Conservation (phyloP, 768 basidiomycete genomes). For the Auricularia heimuer region DNA sequence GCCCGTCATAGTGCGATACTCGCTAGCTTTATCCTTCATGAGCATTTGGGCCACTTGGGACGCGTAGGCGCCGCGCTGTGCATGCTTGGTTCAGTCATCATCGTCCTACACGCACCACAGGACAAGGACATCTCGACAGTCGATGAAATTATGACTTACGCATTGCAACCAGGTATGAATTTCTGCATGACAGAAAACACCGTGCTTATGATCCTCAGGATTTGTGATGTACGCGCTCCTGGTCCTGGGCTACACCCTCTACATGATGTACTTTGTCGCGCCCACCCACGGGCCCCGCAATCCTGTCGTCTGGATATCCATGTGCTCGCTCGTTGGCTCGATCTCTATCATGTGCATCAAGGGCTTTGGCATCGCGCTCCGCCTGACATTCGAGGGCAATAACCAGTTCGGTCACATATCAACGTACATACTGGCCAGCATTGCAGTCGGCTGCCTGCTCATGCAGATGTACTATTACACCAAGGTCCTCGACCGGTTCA, state of each 20-base stretch:
- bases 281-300: constrained; percentile 33
- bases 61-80: constrained; percentile 22
- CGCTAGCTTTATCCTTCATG: constrained; percentile 34
- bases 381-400: constrained; percentile 31
- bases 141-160: constrained; percentile 37
- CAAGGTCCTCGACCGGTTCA: constrained; percentile 35
- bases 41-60: constrained; percentile 26
- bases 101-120: constrained; percentile 39
- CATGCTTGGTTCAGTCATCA: constrained; percentile 32
- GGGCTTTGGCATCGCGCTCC: constrained; percentile 39
- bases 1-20: constrained; percentile 29
- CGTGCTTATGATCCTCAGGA: constrained; percentile 19
- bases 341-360: constrained; percentile 42
- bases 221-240: constrained; percentile 33
- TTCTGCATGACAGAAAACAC: constrained; percentile 5
- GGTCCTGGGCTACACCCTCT: constrained; percentile 26
- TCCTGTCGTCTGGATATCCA: constrained; percentile 39
- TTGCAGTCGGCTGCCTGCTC: constrained; percentile 34
- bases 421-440: constrained; percentile 36
- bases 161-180: constrained; percentile 29
- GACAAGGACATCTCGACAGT: constrained; percentile 39
- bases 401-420: constrained; percentile 38
- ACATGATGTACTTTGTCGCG: constrained; percentile 34
- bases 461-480: constrained; percentile 32
- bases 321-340: constrained; percentile 37